Percentiles rank a stretch among this genome's conserved stretches.
Evolutionary conservation across 148 eudicot genomes (phyloP).

Genomic region (Heliosperma pusillum): DNA sequence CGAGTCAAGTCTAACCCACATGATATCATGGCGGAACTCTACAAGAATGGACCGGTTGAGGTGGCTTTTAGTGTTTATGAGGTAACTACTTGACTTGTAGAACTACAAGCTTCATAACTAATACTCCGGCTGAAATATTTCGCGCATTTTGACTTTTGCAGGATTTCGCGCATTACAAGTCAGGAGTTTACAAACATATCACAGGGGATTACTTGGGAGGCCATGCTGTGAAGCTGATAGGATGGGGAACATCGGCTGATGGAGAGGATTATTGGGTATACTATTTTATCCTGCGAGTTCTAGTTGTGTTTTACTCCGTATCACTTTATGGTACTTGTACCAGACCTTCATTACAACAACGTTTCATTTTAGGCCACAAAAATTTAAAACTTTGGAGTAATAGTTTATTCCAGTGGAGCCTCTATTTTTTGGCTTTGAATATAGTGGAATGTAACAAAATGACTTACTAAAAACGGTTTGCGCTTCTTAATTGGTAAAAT

Average conservation of each 20-base stretch:
- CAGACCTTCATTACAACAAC: background rate
- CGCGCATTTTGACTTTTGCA: conserved; percentile 22
- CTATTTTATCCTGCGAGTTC: background rate
- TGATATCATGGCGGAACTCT: conserved; percentile 91
- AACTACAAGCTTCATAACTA: background rate
- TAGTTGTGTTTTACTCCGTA: background rate
- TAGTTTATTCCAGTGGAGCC: background rate
- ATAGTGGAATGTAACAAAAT: background rate
- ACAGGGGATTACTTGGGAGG: conserved; percentile 78
- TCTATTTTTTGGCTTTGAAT: background rate
- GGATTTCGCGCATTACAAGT: conserved; percentile 96
- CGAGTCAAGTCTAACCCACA: conserved; percentile 46
- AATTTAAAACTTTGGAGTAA: background rate
- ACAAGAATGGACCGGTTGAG: conserved; percentile 87
- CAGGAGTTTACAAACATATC: conserved; percentile 84
- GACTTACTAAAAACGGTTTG: background rate
- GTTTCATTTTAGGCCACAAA: background rate
- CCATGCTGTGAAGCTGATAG: conserved; percentile 94
- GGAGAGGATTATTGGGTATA: conserved; percentile 96
- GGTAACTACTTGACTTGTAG: conserved; percentile 39
- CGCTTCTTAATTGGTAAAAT: background rate
- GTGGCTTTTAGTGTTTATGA: conserved; percentile 80
- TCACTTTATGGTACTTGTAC: background rate
- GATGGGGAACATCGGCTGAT: conserved; percentile 84
- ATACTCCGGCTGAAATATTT: background rate